Percentiles rank a stretch among this genome's conserved stretches.
phyloP scores from a whole-genome alignment of 257 asterid genomes.

The Plantago ovata region DNA sequence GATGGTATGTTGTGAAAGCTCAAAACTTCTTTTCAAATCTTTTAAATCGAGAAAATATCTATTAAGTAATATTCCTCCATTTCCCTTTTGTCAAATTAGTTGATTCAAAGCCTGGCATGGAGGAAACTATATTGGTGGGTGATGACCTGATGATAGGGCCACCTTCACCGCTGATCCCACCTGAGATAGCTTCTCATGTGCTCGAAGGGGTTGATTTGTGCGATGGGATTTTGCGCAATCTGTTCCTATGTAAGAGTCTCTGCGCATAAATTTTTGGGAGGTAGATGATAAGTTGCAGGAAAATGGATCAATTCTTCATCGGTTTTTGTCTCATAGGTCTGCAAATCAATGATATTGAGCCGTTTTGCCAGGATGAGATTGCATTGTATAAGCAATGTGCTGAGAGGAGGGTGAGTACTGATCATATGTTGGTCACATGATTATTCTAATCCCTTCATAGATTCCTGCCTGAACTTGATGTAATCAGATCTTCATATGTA shows the following conservation, averaged over 20 bases:
- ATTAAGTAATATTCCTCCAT: background rate
- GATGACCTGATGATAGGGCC: slow-evolving; percentile 99
- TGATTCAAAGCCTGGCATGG: slow-evolving; percentile 87
- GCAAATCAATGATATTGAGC: slow-evolving; percentile 92
- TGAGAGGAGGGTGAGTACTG: slow-evolving; percentile 48
- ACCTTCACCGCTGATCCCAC: slow-evolving; percentile 88
- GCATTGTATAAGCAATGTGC: slow-evolving; percentile 44
- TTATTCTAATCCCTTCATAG: slow-evolving; percentile 1
- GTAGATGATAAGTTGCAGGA: background rate
- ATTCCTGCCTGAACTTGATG: background rate
- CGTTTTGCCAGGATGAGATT: slow-evolving; percentile 61
- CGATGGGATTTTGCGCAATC: slow-evolving; percentile 85
- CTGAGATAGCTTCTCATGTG: slow-evolving; percentile 93
- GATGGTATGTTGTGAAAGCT: slow-evolving; percentile 38
- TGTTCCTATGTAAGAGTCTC: slow-evolving; percentile 60
- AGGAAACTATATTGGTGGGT: slow-evolving; percentile 95
- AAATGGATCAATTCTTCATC: background rate
- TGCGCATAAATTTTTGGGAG: background rate
- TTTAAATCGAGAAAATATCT: background rate
- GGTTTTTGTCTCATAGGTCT: slow-evolving; percentile 32
- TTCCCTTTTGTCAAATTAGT: slow-evolving; percentile 34
- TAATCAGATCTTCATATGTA: slow-evolving; percentile 21
- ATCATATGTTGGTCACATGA: slow-evolving; percentile 3
- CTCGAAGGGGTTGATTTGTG: slow-evolving; percentile 88
- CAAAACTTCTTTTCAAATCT: background rate